phyloP scores from a whole-genome alignment of 306 rosid species.

The Inga laurina region DNA sequence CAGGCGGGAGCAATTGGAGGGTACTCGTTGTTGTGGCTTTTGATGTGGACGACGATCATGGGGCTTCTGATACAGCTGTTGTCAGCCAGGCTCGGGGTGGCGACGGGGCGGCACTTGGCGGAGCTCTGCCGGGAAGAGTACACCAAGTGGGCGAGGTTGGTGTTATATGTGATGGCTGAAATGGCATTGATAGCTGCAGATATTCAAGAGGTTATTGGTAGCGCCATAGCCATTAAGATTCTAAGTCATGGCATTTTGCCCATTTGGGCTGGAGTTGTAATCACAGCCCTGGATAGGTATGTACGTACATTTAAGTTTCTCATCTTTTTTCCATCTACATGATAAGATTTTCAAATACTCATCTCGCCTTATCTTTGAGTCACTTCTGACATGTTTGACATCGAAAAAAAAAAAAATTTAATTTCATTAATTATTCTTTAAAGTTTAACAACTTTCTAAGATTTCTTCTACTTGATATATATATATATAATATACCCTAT shows the following conservation, averaged over 20 bases:
- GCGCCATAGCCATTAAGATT: conserved; percentile 79
- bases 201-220: conserved; percentile 82
- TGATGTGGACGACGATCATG: conserved; percentile 74
- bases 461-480: too few relatives aligned
- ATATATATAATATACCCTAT: too few relatives aligned
- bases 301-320: background rate
- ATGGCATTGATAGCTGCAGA: conserved; percentile 76
- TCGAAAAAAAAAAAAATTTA: too few relatives aligned
- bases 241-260: conserved; percentile 70
- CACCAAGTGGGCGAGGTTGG: conserved; percentile 57
- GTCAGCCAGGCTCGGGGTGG: conserved; percentile 73
- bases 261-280: conserved; percentile 76
- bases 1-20: conserved; percentile 73
- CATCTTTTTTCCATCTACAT: background rate
- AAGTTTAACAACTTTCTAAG: too few relatives aligned
- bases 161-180: conserved; percentile 68
- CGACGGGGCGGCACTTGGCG: conserved; percentile 72
- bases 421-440: too few relatives aligned
- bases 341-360: background rate
- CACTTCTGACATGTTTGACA: too few relatives aligned
- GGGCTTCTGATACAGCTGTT: conserved; percentile 64
- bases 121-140: conserved; percentile 80
- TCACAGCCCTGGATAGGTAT: conserved; percentile 74
- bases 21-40: conserved; percentile 68
- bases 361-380: too few relatives aligned